Evolutionary conservation across 768 basidiomycete species (phyloP), one percentile per base, ranked within the genome.

Genomic region (Asterophora lycoperdoides): DNA sequence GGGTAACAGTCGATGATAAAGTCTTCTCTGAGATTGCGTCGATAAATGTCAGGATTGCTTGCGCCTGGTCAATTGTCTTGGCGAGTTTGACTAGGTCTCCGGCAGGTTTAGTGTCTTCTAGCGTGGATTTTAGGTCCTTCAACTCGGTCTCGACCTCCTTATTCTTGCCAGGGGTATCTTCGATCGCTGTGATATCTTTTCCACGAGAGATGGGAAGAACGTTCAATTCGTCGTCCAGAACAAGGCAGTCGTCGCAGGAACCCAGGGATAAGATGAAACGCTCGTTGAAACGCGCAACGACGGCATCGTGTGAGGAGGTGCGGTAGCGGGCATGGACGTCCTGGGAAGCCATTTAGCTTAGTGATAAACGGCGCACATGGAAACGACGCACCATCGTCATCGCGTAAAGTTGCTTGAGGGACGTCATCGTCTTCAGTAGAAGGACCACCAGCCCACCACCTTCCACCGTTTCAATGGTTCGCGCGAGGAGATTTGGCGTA

Each of bases 381-480:
- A 28, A 28, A 2, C 5, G 19, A 60, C 68, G 36, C 52, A 77
- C 79, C 82, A 83, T 84, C 11, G 89, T 83, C 91, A 98, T 90
- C 10, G 86, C 84, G 64, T 97, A 98, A 15, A 98, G 69, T 65
- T 95, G 93, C 64, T 81, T 80, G 53, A 98, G 71, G 41, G 91
- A 94, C 17, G 84, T 80, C 96, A 99, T 97, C 1, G 92, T 95
- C 69, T 95, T 94, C 14, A 99, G 73, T 41, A 99, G 71, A 19
- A 98, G 68, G 2, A 97, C 87, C 2, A 99, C 82, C 23, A 92
- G 62, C 0, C 90, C 90, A 19, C 96, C 96, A 11, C 96, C 96
- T 62, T 98, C 93, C 1, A 99, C 95, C 0, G 96, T 99, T 71
- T 99, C 96, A 44, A 98, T 92, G 11, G 96, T 97, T 51, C 95